Evolutionary conservation across 177 flowering plant species (phyloP), one percentile per base, ranked within the genome.

Genomic region (Vitis hybrid): DNA sequence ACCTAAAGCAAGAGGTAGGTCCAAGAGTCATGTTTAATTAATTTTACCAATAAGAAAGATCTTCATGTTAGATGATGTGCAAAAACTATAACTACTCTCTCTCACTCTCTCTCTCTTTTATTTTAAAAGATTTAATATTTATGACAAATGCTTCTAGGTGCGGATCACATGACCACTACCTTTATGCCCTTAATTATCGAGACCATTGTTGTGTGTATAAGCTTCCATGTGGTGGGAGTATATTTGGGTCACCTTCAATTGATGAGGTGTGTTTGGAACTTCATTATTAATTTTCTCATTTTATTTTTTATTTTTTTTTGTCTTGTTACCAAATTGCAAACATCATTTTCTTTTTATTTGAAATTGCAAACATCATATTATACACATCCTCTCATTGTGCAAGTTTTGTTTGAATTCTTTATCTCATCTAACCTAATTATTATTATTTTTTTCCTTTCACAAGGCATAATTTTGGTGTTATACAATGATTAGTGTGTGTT

Each of bases 141-240:
- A n/a, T 45, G 31, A 39, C 22, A 71, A 63, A 5, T 71, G 49
- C 29, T 2, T 83, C 71, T 88, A 93, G 98, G 98, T 94, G 97
- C 75, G 99, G 99, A 67, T 91, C 97, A 31, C 80, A 94, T 71
- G 99, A 94, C 72, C 97, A 89, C 66, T 79, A 84, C 77, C 70
- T 94, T 3, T 94, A 94, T 85, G 97, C 90, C 67, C 85, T 94
- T 74, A 97, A 94, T 72, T 94, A 91, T 73, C 80, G 57, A 74
- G 78, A 76, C 10, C 84, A 88, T 61, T 62, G 74, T 62, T 94
- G 95, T 77, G 76, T 89, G 59, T 86, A 81, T 79, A 83, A 73
- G 67, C 76, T 88, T 74, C 74, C 84, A 57, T 94, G 99, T 76
- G 93, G 93, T 10, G 99, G 99, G 7, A 94, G 99, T 70, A 81